Base-by-base conservation (phyloP, 2,329 filamentous ascomycete genomes). In the Podosphaera fusca region DNA sequence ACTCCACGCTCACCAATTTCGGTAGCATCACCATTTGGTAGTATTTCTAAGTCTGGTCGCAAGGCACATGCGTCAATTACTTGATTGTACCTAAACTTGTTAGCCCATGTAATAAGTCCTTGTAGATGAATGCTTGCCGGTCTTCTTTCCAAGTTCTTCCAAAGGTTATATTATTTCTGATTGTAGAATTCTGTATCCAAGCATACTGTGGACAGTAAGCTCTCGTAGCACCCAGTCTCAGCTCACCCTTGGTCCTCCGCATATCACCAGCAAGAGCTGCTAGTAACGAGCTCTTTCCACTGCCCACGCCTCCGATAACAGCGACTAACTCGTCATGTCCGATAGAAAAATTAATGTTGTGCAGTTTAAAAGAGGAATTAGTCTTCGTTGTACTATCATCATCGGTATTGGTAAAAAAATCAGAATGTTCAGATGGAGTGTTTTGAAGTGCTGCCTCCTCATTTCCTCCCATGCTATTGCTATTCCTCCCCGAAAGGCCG, bases 1-100 rank as follows among this genome's bases (percentile, higher is more conserved):
- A 96, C 95, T 56, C 92, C 90, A 60, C 88, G 82, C 69, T 96
- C 92, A 33, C 90, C 92, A 65, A 96, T 95, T 68, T 96, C 90
- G 0, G 90, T 98, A 63, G 78, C 70, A 64, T 96, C 92, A 12
- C 87, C 85, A 58, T 85, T 79, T 0, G 90, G 90, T n/a, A 96
- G 74, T 81, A 95, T 95, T 53, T 95, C 87, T 5, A 96, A 70
- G 72, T 98, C 90, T 0, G 85, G 79, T 56, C 84, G 75, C 8
- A 96, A 73, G 1, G 90, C 88, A 68, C 90, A 96, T 8, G 80
- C 78, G 33, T 81, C 73, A 0, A 85, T 66, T 0, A 82, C 79
- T 55, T 74, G 71, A 14, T 75, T 71, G 64, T 85, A 85, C 63
- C 61, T 63, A 33, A 21, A 1, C 29, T 38, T 14, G 7, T 21